These are phyloP conservation scores for Eudorina sp. DNA, from an alignment of 139 green algal genomes.

Conservation along the genomic window DNA sequence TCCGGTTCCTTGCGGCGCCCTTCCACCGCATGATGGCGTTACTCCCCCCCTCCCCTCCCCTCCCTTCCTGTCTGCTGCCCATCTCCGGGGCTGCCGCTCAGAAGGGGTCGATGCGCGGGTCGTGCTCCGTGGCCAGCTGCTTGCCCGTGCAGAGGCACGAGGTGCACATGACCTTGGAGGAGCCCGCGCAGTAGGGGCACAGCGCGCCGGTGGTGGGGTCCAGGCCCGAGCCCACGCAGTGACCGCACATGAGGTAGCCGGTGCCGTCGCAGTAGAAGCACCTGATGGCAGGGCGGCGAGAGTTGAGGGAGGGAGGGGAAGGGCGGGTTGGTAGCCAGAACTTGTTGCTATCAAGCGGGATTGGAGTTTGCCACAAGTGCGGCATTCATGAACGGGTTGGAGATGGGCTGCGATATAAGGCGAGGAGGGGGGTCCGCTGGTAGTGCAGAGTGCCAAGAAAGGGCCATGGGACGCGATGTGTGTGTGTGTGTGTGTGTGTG, in stretches of 20 bases:
- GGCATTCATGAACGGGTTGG: too few species aligned
- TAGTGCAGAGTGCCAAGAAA: too few species aligned
- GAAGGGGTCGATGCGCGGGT: constrained; percentile 94
- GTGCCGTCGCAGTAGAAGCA: constrained; percentile 85
- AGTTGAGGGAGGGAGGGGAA: background rate
- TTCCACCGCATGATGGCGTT: background rate
- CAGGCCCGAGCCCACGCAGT: constrained; percentile 82
- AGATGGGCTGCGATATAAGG: too few species aligned
- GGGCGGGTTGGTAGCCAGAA: too few species aligned
- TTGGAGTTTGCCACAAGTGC: too few species aligned
- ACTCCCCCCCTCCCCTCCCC: background rate
- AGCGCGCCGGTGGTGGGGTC: constrained; percentile 27
- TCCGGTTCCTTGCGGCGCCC: too few species aligned
- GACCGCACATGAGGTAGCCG: constrained; percentile 94
- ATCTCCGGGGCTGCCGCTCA: too few species aligned
- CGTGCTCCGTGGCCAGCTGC: constrained; percentile 94
- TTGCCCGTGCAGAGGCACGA: constrained; percentile 96
- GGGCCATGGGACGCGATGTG: too few species aligned
- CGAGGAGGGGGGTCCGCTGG: too few species aligned
- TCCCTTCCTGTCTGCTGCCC: too few species aligned
- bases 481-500: too few species aligned
- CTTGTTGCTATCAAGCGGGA: too few species aligned
- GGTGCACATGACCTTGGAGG: constrained; percentile 98
- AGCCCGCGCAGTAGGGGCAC: constrained; percentile 75
- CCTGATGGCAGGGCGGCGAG: background rate